Conservation (phyloP, 495 filamentous ascomycete genomes). For the Podospora didyma region DNA sequence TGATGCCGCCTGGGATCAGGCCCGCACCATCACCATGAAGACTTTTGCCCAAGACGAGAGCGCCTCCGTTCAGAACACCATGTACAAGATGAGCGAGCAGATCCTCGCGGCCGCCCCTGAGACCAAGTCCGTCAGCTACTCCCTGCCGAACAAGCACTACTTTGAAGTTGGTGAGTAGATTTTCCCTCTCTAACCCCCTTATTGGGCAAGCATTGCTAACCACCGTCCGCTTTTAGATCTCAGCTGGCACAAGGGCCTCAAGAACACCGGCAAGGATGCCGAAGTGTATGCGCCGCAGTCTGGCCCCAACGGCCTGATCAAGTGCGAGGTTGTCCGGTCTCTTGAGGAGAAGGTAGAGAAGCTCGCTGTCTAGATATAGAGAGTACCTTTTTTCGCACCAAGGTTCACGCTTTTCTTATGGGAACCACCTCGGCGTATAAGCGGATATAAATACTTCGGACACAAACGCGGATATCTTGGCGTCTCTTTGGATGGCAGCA, state of each 20-base stretch:
- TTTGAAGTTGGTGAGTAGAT: constrained; percentile 83
- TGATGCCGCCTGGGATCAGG: constrained; percentile 70
- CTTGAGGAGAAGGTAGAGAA: not conserved
- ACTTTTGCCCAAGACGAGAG: constrained; percentile 90
- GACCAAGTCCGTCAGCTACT: constrained; percentile 72
- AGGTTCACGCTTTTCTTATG: too few species aligned
- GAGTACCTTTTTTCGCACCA: too few species aligned
- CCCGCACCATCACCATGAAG: constrained; percentile 78
- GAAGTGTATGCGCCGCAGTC: constrained; percentile 94
- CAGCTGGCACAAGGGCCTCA: constrained; percentile 93
- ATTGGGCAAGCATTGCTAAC: not conserved
- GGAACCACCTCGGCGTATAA: too few species aligned
- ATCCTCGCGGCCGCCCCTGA: constrained; percentile 73
- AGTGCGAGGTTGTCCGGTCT: constrained; percentile 80
- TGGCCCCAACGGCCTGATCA: constrained; percentile 90
- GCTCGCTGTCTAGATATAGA: not conserved
- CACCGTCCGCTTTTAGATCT: constrained; percentile 56
- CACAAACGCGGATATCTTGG: not conserved
- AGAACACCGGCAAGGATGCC: constrained; percentile 96
- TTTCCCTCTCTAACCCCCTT: not conserved
- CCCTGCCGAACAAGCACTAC: constrained; percentile 96
- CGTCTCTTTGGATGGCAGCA: not conserved
- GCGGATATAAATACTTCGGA: not conserved
- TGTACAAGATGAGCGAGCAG: constrained; percentile 96
- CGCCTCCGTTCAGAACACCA: constrained; percentile 90